Percentiles rank a stretch among this genome's conserved stretches.
Evolutionary conservation across 2,329 filamentous ascomycete species (phyloP).

Genomic region (Arthrobotrys iridis): DNA sequence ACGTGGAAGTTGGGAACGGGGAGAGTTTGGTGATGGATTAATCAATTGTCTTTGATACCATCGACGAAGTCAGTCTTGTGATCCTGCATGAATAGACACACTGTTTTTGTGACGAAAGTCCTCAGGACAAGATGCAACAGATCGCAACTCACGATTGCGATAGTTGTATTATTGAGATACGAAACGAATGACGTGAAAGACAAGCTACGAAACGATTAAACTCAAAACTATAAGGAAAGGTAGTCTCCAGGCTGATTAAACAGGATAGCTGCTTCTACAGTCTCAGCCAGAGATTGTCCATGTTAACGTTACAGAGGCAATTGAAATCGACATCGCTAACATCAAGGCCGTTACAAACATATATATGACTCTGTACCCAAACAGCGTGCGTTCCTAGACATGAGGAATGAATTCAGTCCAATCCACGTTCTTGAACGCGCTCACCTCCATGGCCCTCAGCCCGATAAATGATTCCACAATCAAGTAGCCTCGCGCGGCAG

Average conservation of each 20-base stretch:
- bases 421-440: slow-evolving; percentile 59
- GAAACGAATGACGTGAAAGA: too few species aligned
- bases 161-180: too few species aligned
- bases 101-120: neutral
- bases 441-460: slow-evolving; percentile 59
- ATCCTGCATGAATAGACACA: neutral
- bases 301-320: too few species aligned
- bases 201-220: too few species aligned
- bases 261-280: too few species aligned
- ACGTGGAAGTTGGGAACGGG: slow-evolving; percentile 68
- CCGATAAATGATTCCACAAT: slow-evolving; percentile 60
- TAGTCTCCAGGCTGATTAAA: too few species aligned
- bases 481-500: slow-evolving; percentile 59
- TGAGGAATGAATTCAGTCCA: slow-evolving; percentile 58
- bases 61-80: neutral
- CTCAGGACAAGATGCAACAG: too few species aligned
- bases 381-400: slow-evolving; percentile 25
- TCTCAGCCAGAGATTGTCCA: too few species aligned
- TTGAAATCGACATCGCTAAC: too few species aligned
- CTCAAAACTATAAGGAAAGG: too few species aligned
- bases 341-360: neutral
- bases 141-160: too few species aligned
- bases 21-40: slow-evolving; percentile 67
- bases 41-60: slow-evolving; percentile 2
- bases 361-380: neutral